Evolutionary conservation across 192 early-diverging fungal genomes (phyloP), one percentile per base, ranked within the genome.

Genomic region (Ambispora gerdemannii): DNA sequence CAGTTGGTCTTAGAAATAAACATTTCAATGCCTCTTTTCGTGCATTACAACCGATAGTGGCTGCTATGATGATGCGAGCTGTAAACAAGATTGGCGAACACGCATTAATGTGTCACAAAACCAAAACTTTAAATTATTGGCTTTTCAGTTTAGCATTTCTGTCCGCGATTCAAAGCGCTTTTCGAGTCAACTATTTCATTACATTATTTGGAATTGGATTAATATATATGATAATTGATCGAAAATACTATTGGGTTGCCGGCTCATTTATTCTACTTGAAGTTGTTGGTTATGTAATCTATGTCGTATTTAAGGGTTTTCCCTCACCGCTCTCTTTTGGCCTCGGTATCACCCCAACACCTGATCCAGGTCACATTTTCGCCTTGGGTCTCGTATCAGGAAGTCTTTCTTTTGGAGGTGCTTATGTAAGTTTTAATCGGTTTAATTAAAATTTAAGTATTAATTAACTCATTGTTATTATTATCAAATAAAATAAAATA

Each of bases 11-110:
- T 0, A 60, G 58, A 0, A 86, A 87, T 72, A 43, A 50, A 28
- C 86, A 86, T 34, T 84, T 85, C 49, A 78, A 82, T 31, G 83
- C 83, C 0, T 79, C 74, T 1, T 85, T 85, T 61, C 52, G 78
- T 1, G 84, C 79, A 3, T 43, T 85, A 19, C 83, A 85, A 59
- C 83, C 83, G 0, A 76, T 85, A 24, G 84, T 85, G 20, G 78
- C 83, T 0, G 83, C 83, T 0, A 83, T 85, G 80, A 74, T 85
- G 10, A 52, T 85, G 25, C 70, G 77, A 66, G 82, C 76, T 22
- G 77, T 80, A 1, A 71, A 79, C 35, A 73, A 81, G 62, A 82
- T 84, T 50, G 78, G 61, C 8, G 76, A 80, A 13, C 80, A 84
- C 58, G 53, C 78, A 4, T 79, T 84, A 50, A 27, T 85, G 0